Conservation (phyloP, 371 early-diverging fungal species). For the Batrachochytrium dendrobatidis region DNA sequence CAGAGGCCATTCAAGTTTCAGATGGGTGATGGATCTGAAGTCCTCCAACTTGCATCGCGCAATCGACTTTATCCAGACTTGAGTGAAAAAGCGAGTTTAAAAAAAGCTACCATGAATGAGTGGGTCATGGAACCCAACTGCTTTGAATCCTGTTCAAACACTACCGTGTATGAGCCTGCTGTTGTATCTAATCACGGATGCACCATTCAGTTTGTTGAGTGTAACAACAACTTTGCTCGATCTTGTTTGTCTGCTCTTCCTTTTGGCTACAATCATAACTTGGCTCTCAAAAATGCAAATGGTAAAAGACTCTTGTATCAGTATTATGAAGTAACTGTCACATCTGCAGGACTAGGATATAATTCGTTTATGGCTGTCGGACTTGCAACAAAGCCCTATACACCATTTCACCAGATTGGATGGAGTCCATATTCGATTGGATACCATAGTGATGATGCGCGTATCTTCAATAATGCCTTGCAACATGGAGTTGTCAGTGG, state of each 20-base stretch:
- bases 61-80: neutral
- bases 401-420: conserved; percentile 25
- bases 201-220: too few relatives aligned
- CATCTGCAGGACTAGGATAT: neutral
- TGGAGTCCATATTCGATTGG: conserved; percentile 21
- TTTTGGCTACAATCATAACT: neutral
- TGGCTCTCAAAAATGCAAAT: neutral
- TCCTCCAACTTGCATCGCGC: neutral
- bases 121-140: too few relatives aligned
- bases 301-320: too few relatives aligned
- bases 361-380: conserved; percentile 20
- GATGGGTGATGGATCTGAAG: conserved; percentile 1
- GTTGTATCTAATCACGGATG: too few relatives aligned
- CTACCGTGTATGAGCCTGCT: too few relatives aligned
- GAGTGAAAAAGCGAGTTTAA: too few relatives aligned
- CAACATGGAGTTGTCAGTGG: neutral
- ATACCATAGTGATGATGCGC: conserved; percentile 23
- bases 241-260: conserved; percentile 3
- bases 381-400: conserved; percentile 15
- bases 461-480: conserved; percentile 13
- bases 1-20: conserved; percentile 7
- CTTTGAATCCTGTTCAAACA: neutral
- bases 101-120: too few relatives aligned
- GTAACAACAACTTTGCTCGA: neutral
- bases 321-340: neutral